Evolutionary conservation across 768 basidiomycete species (phyloP).

Genomic region (Suillus placidus): DNA sequence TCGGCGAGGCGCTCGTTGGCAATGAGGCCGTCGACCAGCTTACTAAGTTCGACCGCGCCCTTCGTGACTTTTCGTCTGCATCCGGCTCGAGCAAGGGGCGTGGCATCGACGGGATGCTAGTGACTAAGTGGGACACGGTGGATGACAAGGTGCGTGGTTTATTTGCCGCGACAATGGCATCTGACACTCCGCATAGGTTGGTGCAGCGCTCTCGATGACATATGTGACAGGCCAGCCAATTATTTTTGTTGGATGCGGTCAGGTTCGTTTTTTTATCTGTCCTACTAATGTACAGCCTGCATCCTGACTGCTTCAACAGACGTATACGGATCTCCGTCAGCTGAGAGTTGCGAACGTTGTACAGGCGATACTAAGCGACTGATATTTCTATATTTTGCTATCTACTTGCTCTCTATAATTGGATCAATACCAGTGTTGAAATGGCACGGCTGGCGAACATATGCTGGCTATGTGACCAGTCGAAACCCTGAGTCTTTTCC

Average conservation of each 20-base stretch:
- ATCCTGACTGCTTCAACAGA: constrained; percentile 47
- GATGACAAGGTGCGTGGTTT: constrained; percentile 78
- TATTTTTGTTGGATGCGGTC: constrained; percentile 96
- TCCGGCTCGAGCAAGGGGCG: constrained; percentile 65
- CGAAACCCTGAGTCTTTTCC: background rate
- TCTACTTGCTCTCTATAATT: constrained; percentile 1
- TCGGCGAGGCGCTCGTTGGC: constrained; percentile 96
- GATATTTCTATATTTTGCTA: constrained; percentile 9
- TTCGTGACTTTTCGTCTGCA: constrained; percentile 88
- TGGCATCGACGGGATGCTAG: constrained; percentile 97
- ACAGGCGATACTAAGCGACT: constrained; percentile 86
- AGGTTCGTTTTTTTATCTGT: constrained; percentile 52
- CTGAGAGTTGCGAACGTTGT: constrained; percentile 92
- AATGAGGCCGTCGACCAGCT: constrained; percentile 99
- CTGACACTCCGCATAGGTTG: constrained; percentile 61
- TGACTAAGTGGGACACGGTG: constrained; percentile 99
- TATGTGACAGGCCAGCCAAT: constrained; percentile 99
- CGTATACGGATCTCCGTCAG: constrained; percentile 94
- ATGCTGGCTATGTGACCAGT: background rate
- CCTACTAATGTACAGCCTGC: no score
- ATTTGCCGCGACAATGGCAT: background rate
- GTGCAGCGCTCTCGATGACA: constrained; percentile 98
- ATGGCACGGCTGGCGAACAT: background rate
- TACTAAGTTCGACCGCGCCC: constrained; percentile 92
- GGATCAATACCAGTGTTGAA: background rate